phyloP scores from a whole-genome alignment of 768 basidiomycete genomes.

The Suillus luteus region DNA sequence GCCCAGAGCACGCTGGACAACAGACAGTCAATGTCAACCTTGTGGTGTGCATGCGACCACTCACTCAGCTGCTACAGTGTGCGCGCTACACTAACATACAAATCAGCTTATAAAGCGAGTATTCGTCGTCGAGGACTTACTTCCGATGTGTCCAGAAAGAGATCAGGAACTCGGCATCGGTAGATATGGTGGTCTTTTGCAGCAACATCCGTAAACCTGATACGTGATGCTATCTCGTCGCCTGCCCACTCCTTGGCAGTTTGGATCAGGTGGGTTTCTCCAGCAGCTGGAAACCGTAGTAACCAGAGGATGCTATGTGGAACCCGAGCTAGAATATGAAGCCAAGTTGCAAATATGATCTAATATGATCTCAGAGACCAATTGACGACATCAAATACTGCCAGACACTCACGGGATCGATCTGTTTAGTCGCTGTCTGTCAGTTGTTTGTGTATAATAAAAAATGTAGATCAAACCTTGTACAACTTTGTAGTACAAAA shows the following conservation, averaged over 20 bases:
- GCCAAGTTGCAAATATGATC: conserved; percentile 50
- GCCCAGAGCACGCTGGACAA: conserved; percentile 48
- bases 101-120: not conserved
- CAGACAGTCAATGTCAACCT: conserved; percentile 7
- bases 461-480: conserved; percentile 34
- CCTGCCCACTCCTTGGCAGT: conserved; percentile 48
- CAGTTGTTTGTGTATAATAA: not conserved
- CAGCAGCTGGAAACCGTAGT: conserved; percentile 50
- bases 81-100: conserved; percentile 47
- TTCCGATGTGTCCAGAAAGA: conserved; percentile 55
- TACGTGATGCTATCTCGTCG: conserved; percentile 44
- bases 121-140: conserved; percentile 25
- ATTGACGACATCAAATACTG: not conserved
- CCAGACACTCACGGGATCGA: conserved; percentile 37
- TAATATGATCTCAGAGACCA: conserved; percentile 20
- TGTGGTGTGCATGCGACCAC: conserved; percentile 18
- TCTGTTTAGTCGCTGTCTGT: conserved; percentile 17
- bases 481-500: conserved; percentile 39
- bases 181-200: conserved; percentile 47
- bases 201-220: conserved; percentile 51
- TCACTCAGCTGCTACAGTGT: conserved; percentile 52
- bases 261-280: conserved; percentile 46
- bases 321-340: conserved; percentile 45
- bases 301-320: conserved; percentile 54
- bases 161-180: conserved; percentile 48